These are phyloP conservation scores for Pyricularia sp. DNA, from an alignment of 2,329 filamentous ascomycete species.

Conservation along the genomic window DNA sequence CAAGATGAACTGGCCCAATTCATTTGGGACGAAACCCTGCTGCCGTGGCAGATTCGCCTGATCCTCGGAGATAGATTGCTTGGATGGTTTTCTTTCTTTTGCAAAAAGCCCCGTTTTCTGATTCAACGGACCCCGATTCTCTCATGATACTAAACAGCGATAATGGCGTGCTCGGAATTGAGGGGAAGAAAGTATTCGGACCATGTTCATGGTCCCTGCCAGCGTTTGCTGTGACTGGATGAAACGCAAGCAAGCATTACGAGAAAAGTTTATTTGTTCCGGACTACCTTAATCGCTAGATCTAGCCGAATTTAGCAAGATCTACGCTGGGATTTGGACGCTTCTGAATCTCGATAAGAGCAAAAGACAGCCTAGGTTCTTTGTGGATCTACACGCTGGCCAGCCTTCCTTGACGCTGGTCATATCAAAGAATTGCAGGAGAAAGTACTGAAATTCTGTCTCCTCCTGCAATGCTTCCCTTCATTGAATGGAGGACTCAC, in stretches of 20 bases:
- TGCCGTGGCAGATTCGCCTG: not conserved
- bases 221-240: not conserved
- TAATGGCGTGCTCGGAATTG: not conserved
- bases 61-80: not conserved
- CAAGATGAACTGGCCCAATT: not conserved
- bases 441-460: too few species aligned
- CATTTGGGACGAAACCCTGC: not conserved
- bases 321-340: not conserved
- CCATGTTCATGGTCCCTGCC: not conserved
- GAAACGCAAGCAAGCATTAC: not conserved
- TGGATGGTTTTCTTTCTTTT: not conserved
- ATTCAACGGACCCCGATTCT: not conserved
- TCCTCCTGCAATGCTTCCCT: too few species aligned
- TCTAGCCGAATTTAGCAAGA: not conserved
- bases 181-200: not conserved
- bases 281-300: not conserved
- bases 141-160: not conserved
- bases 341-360: not conserved
- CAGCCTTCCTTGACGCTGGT: not conserved
- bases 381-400: not conserved
- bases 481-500: too few species aligned
- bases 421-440: too few species aligned
- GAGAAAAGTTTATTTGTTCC: not conserved
- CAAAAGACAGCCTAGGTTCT: not conserved
- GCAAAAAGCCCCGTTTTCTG: not conserved